Conservation (phyloP, 345 rosid genomes). For the Eutrema yunnanense region DNA sequence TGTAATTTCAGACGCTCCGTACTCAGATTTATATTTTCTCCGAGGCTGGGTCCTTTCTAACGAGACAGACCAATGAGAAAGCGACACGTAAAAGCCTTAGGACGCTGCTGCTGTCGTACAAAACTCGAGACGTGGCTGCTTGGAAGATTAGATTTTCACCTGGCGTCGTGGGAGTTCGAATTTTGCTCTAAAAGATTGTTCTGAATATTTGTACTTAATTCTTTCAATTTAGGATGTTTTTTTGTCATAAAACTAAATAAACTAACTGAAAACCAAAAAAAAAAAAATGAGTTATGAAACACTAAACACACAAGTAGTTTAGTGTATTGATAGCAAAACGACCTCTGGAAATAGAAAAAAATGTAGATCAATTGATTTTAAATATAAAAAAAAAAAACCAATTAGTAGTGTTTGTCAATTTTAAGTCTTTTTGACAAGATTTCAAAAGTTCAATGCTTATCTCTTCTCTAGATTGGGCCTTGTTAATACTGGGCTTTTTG, state of each 20-base stretch:
- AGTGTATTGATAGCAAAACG: background rate
- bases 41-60: slow-evolving; percentile 16
- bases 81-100: slow-evolving; percentile 12
- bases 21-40: slow-evolving; percentile 29
- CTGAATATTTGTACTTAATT: background rate
- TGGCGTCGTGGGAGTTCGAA: slow-evolving; percentile 15
- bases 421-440: background rate
- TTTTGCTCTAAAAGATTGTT: background rate
- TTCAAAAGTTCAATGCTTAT: background rate
- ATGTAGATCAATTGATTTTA: background rate
- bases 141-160: slow-evolving; percentile 18
- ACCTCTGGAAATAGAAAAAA: background rate
- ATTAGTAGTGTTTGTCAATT: background rate
- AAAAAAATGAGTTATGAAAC: background rate
- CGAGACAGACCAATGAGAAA: slow-evolving; percentile 22
- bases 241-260: background rate
- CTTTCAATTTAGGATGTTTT: background rate
- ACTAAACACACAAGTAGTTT: background rate
- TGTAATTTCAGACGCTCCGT: background rate
- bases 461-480: slow-evolving; percentile 5
- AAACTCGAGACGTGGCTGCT: slow-evolving; percentile 24
- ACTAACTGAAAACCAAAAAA: background rate
- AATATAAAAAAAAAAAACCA: background rate
- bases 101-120: slow-evolving; percentile 11
- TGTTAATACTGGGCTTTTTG: background rate